These are phyloP conservation scores for Populus alba DNA, from an alignment of 345 rosid genomes.

Conservation along the genomic window DNA sequence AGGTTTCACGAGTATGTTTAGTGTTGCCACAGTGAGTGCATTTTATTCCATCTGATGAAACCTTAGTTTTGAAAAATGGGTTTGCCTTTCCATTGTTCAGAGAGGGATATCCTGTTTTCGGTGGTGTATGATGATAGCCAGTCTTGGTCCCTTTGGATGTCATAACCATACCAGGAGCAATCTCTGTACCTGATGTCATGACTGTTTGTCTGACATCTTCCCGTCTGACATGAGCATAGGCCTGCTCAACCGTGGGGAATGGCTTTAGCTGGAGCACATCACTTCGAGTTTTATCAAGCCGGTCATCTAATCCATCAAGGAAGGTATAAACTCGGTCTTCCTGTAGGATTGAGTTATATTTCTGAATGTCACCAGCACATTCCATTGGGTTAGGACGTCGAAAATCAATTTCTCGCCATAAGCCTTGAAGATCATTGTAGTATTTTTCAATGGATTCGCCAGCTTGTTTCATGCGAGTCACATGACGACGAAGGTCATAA, in stretches of 20 bases:
- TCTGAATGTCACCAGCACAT: not conserved
- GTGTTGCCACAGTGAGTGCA: not conserved
- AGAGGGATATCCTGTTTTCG: rapidly evolving
- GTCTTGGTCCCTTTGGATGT: too few relatives aligned
- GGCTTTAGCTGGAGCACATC: not conserved
- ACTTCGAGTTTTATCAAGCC: not conserved
- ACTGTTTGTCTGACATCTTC: not conserved
- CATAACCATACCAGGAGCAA: too few relatives aligned
- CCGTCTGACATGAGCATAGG: not conserved
- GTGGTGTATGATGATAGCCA: too few relatives aligned
- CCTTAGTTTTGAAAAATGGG: rapidly evolving
- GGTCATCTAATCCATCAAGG: slow-evolving; percentile 1
- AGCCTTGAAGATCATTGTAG: not conserved
- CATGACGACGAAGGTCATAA: not conserved
- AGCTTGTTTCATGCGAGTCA: not conserved
- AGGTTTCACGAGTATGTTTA: not conserved
- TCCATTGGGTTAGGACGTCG: not conserved
- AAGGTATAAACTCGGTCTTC: slow-evolving; percentile 6
- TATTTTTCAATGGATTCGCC: slow-evolving; percentile 3
- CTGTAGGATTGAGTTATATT: not conserved
- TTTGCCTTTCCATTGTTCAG: too few relatives aligned
- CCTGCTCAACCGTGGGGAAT: not conserved
- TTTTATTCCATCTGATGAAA: not conserved
- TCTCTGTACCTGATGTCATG: not conserved
- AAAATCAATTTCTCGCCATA: slow-evolving; percentile 6